These are phyloP conservation scores for Aspergillus coremiiformis DNA, from an alignment of 495 filamentous ascomycete genomes.

Conservation along the genomic window DNA sequence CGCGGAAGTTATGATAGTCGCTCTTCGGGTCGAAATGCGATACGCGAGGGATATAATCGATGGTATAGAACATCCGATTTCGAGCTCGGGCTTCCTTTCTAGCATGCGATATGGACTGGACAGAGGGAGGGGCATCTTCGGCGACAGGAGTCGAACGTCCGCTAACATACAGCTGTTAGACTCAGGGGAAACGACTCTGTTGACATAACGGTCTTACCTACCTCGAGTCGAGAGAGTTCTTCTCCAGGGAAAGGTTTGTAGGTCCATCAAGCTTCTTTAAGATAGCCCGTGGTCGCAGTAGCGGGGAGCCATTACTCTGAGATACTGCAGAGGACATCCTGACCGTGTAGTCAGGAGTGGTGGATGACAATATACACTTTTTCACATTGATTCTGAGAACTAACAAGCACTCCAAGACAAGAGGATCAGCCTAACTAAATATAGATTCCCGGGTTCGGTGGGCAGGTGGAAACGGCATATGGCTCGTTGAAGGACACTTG, in stretches of 20 bases:
- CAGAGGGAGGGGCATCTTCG: constrained; percentile 84
- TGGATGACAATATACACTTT: neutral
- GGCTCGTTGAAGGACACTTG: neutral
- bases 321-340: constrained; percentile 34
- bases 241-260: constrained; percentile 19
- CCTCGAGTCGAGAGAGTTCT: constrained; percentile 26
- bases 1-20: constrained; percentile 89
- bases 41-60: constrained; percentile 85
- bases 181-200: neutral
- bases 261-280: constrained; percentile 21
- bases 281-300: constrained; percentile 28
- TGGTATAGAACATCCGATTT: constrained; percentile 87
- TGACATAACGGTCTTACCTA: constrained; percentile 2
- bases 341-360: constrained; percentile 7
- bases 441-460: neutral
- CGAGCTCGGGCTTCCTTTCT: constrained; percentile 80
- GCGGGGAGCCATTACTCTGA: constrained; percentile 20
- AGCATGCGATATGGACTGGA: constrained; percentile 73
- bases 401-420: neutral
- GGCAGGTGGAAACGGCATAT: neutral
- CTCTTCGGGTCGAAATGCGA: constrained; percentile 93
- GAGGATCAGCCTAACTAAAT: neutral
- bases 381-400: constrained; percentile 20
- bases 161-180: constrained; percentile 36
- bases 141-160: constrained; percentile 85